Conservation (phyloP, 306 rosid species). For the Rosa chinensis region DNA sequence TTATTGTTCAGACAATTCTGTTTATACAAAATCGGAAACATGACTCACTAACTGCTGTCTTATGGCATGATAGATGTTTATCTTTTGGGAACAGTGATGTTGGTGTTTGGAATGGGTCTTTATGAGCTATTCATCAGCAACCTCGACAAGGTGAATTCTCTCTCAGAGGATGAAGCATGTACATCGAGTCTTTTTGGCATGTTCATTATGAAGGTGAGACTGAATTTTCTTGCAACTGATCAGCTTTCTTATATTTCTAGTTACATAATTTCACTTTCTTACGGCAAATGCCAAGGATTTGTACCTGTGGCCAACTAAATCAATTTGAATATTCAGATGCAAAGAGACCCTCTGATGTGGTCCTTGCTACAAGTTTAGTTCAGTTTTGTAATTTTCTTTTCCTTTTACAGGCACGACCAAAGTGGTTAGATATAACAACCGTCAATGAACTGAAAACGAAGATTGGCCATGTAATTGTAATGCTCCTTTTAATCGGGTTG, state of each 20-base stretch:
- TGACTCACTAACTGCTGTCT: conserved; percentile 22
- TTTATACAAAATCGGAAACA: not conserved
- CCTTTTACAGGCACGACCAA: conserved; percentile 74
- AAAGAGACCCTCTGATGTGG: not conserved
- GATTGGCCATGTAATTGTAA: conserved; percentile 92
- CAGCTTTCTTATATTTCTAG: not conserved
- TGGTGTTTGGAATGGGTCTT: conserved; percentile 96
- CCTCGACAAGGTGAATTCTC: conserved; percentile 49
- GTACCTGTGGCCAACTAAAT: not conserved
- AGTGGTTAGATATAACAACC: conserved; percentile 69
- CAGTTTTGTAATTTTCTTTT: not conserved
- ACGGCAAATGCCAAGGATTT: not conserved
- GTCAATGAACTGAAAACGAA: conserved; percentile 90
- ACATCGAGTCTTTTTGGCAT: conserved; percentile 78
- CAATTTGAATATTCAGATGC: not conserved
- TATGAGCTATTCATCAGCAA: conserved; percentile 93
- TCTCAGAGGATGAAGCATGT: conserved; percentile 40
- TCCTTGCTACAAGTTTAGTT: not conserved
- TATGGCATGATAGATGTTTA: conserved; percentile 65
- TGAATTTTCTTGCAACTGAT: not conserved
- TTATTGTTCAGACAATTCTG: not conserved
- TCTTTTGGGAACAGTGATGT: conserved; percentile 97
- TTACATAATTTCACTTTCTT: not conserved
- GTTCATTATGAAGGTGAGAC: conserved; percentile 73
- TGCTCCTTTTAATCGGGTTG: conserved; percentile 90